These are phyloP conservation scores for Mycena indigotica DNA, from an alignment of 768 basidiomycete species.

Conservation along the genomic window DNA sequence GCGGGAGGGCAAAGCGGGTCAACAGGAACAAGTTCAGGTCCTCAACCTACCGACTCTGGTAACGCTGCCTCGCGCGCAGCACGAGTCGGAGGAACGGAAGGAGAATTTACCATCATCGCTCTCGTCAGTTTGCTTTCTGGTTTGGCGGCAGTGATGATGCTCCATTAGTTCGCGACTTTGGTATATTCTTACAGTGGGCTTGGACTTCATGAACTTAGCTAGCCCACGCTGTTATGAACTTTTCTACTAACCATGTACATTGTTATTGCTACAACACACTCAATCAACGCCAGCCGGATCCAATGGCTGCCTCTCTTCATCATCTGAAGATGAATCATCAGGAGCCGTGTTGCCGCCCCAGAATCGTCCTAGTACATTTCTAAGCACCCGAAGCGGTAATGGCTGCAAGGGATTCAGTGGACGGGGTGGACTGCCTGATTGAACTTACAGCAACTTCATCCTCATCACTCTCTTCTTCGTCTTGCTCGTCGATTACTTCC, in stretches of 20 bases:
- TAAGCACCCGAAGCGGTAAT: constrained; percentile 57
- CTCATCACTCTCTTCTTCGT: constrained; percentile 49
- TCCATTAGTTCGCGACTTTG: constrained; percentile 13
- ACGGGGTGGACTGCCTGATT: background rate
- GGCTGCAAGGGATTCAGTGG: constrained; percentile 39
- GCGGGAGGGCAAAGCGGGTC: background rate
- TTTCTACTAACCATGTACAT: background rate
- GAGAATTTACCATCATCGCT: constrained; percentile 11
- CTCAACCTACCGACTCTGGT: background rate
- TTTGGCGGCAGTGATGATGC: constrained; percentile 11
- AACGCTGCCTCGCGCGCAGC: background rate
- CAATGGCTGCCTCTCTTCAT: constrained; percentile 29
- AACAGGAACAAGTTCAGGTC: constrained; percentile 3
- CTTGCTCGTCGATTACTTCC: constrained; percentile 47
- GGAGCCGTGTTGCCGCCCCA: constrained; percentile 46
- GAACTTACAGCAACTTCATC: constrained; percentile 55
- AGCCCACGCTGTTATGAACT: background rate
- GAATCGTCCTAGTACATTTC: constrained; percentile 61
- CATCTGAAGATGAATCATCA: constrained; percentile 42
- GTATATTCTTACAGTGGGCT: too few relatives aligned
- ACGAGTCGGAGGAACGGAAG: constrained; percentile 4
- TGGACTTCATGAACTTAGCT: too few relatives aligned
- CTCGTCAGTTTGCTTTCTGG: constrained; percentile 13
- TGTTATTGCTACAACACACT: background rate
- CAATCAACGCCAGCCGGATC: constrained; percentile 28